Evolutionary conservation across 1,284 basidiomycete genomes (phyloP).

Genomic region (Moniliophthora roreri): DNA sequence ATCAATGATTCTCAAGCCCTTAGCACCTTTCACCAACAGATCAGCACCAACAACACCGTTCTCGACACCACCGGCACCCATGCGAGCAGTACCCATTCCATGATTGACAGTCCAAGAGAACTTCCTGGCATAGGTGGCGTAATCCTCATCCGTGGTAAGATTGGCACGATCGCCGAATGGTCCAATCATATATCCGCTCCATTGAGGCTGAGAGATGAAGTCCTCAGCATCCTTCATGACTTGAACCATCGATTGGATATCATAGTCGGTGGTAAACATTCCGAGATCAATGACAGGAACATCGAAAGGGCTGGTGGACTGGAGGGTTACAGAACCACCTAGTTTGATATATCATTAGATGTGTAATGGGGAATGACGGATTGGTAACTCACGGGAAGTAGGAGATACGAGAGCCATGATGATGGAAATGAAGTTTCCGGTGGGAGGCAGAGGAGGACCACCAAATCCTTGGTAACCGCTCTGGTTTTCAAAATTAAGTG

Average conservation of each 20-base stretch:
- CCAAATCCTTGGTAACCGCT: background rate
- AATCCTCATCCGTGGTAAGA: constrained; percentile 14
- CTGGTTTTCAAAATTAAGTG: constrained; percentile 1
- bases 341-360: background rate
- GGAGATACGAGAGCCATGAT: constrained; percentile 15
- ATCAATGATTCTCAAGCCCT: constrained; percentile 21
- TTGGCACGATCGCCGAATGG: constrained; percentile 8
- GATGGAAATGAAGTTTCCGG: constrained; percentile 16
- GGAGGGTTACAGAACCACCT: constrained; percentile 13
- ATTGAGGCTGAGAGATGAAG: constrained; percentile 17
- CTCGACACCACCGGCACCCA: constrained; percentile 13
- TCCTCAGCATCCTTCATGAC: constrained; percentile 14
- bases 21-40: constrained; percentile 20
- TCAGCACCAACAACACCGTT: constrained; percentile 18
- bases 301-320: constrained; percentile 26
- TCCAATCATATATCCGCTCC: constrained; percentile 18
- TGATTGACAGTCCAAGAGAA: constrained; percentile 15
- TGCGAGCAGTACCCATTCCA: constrained; percentile 14
- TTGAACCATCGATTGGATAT: constrained; percentile 16
- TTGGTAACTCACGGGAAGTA: constrained; percentile 15
- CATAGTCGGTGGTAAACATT: constrained; percentile 20
- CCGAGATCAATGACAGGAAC: constrained; percentile 30
- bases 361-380: background rate
- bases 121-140: constrained; percentile 12
- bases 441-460: constrained; percentile 7